These are phyloP conservation scores for Lasiodiplodia sp. DNA, from an alignment of 2,329 filamentous ascomycete species.

Conservation along the genomic window DNA sequence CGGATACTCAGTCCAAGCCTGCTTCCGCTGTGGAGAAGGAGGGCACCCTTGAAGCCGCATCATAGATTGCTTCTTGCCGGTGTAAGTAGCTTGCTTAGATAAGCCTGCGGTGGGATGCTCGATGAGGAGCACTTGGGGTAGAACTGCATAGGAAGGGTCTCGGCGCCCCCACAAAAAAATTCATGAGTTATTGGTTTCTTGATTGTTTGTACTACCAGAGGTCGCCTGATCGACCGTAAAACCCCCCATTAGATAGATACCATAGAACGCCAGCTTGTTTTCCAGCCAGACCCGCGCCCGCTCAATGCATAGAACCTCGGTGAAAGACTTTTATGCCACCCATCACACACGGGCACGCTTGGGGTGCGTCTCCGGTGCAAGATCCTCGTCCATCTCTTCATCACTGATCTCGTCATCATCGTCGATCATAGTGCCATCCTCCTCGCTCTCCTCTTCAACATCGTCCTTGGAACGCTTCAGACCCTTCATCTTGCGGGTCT, in stretches of 20 bases:
- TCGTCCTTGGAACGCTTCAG: constrained; percentile 81
- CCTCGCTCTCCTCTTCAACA: constrained; percentile 61
- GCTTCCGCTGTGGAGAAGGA: constrained; percentile 33
- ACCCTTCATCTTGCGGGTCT: constrained; percentile 99
- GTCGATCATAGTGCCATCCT: constrained; percentile 35
- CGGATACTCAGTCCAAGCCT: constrained; percentile 34
- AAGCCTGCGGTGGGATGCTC: neutral
- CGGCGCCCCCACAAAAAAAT: neutral
- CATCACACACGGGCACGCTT: constrained; percentile 30
- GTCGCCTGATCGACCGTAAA: constrained; percentile 14
- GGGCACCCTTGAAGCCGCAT: constrained; percentile 32
- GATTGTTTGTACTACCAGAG: constrained; percentile 24
- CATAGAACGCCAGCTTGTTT: constrained; percentile 30
- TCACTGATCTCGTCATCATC: constrained; percentile 46
- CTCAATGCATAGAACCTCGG: constrained; percentile 27
- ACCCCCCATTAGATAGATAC: constrained; percentile 26
- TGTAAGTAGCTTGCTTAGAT: neutral
- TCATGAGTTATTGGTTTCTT: constrained; percentile 8
- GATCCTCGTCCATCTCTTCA: constrained; percentile 35
- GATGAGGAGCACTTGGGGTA: neutral
- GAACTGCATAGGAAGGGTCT: neutral
- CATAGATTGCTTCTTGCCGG: neutral
- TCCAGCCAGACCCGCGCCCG: constrained; percentile 29
- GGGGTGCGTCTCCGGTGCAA: constrained; percentile 28
- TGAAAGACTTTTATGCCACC: constrained; percentile 19